Conservation (phyloP, 305 asterid species). For the Fraxinus nigra region DNA sequence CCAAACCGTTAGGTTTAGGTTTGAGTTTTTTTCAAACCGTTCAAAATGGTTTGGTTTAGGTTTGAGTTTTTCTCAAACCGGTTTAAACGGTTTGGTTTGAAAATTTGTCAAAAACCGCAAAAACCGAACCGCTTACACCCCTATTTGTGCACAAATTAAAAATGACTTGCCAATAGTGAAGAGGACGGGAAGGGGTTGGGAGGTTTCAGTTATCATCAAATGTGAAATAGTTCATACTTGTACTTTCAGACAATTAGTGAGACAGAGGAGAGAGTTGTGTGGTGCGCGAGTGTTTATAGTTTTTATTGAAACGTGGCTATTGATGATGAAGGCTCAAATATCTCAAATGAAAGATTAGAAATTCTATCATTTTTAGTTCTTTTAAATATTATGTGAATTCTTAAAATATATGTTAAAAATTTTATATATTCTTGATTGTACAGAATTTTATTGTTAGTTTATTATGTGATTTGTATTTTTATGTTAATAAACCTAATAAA, state of each 20-base stretch:
- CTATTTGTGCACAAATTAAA: not conserved
- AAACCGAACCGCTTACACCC: too few relatives aligned
- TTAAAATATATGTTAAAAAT: not conserved
- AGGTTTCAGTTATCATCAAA: not conserved
- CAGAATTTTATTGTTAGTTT: not conserved
- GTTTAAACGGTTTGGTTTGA: too few relatives aligned
- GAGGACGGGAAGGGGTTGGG: not conserved
- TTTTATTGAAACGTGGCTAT: not conserved
- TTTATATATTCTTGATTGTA: not conserved
- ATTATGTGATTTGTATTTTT: not conserved
- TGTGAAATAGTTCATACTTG: not conserved
- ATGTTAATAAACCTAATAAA: not conserved
- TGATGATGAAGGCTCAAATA: not conserved
- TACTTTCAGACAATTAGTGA: not conserved
- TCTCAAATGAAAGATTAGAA: not conserved
- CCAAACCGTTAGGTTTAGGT: too few relatives aligned
- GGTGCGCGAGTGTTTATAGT: not conserved
- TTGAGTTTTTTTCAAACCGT: too few relatives aligned
- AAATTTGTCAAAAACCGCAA: too few relatives aligned
- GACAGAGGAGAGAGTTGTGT: not conserved
- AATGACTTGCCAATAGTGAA: not conserved
- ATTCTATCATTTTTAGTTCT: not conserved
- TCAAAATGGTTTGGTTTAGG: too few relatives aligned
- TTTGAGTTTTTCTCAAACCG: too few relatives aligned
- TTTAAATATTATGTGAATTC: not conserved